phyloP scores from a whole-genome alignment of 306 rosid genomes.

The Quercus gilva region DNA sequence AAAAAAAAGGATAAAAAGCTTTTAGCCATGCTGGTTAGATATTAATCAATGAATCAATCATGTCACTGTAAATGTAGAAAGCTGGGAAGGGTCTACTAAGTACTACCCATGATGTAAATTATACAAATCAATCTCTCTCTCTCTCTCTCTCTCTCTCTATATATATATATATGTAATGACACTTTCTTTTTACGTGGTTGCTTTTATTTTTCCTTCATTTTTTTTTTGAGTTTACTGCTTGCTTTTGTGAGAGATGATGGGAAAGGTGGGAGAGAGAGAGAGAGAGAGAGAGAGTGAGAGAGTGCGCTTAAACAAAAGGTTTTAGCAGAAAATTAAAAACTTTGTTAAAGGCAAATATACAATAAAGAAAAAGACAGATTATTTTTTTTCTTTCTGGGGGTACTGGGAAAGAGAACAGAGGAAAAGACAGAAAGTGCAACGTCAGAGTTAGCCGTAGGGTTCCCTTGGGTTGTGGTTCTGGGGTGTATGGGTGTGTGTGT shows the following conservation, averaged over 20 bases:
- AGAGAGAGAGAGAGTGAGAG: constrained; percentile 25
- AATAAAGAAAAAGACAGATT: constrained; percentile 20
- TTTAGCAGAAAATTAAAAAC: constrained; percentile 28
- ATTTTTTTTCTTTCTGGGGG: constrained; percentile 8
- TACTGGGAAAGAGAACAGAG: constrained; percentile 52
- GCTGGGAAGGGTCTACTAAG: constrained; percentile 41
- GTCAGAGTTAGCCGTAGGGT: constrained; percentile 87
- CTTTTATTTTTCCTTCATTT: constrained; percentile 18
- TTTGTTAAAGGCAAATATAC: constrained; percentile 29
- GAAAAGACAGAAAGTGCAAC: constrained; percentile 96
- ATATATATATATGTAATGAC: constrained; percentile 29
- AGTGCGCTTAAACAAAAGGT: constrained; percentile 37
- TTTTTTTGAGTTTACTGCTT: constrained; percentile 24
- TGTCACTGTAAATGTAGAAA: constrained; percentile 58
- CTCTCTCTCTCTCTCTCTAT: constrained; percentile 12
- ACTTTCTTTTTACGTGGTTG: constrained; percentile 54
- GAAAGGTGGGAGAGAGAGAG: constrained; percentile 35
- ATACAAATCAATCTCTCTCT: constrained; percentile 23
- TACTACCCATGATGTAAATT: constrained; percentile 42
- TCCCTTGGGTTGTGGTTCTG: constrained; percentile 50
- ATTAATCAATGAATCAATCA: constrained; percentile 72
- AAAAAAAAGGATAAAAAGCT: constrained; percentile 9
- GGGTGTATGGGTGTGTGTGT: constrained; percentile 20
- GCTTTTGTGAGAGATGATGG: constrained; percentile 50
- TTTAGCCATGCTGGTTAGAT: constrained; percentile 45